These are phyloP conservation scores for Venturia oleaginea DNA, from an alignment of 2,329 filamentous ascomycete genomes.

Conservation along the genomic window DNA sequence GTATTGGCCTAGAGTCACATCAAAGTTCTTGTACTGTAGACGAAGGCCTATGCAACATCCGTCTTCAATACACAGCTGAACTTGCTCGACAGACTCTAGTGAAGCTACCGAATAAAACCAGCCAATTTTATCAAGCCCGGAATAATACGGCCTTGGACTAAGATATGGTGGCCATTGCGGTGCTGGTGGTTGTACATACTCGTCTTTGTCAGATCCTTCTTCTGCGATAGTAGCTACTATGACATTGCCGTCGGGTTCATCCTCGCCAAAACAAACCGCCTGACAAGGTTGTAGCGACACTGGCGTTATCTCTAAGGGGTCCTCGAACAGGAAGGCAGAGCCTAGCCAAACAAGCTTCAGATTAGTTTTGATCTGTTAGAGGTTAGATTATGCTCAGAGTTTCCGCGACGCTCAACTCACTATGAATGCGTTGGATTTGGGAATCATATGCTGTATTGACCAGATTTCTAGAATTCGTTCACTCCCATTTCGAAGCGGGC, in stretches of 20 bases:
- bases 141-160: not conserved
- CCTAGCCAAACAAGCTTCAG: not conserved
- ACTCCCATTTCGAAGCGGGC: not conserved
- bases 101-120: not conserved
- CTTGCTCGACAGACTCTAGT: not conserved
- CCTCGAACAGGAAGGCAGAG: not conserved
- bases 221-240: not conserved
- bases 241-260: not conserved
- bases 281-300: not conserved
- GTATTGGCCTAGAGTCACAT: not conserved
- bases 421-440: not conserved
- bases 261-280: not conserved
- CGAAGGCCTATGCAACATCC: not conserved
- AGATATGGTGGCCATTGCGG: not conserved
- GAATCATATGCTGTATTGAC: not conserved
- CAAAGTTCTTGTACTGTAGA: constrained; percentile 4
- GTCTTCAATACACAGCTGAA: not conserved
- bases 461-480: not conserved
- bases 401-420: not conserved
- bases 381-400: not conserved
- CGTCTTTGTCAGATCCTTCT: not conserved
- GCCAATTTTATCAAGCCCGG: not conserved
- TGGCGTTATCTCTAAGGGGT: not conserved
- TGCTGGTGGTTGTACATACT: not conserved
- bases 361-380: not conserved